A percentile compares a stretch with the other conserved stretches of the same genome.
These are phyloP conservation scores for Ceratocystis destructans DNA, from an alignment of 2,329 filamentous ascomycete genomes.

Conservation along the genomic window DNA sequence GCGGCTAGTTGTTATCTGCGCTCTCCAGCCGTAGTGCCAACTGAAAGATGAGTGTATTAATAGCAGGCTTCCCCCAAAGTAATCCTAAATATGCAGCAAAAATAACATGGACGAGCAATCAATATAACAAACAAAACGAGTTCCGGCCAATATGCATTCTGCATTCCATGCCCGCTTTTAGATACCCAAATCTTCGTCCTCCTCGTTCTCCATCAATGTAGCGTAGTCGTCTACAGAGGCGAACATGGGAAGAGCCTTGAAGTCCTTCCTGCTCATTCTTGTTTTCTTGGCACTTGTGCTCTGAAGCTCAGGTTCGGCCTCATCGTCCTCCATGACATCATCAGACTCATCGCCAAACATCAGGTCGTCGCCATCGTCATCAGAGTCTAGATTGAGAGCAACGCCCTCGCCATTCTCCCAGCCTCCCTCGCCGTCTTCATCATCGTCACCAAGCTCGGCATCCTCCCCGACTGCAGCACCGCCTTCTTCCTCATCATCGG, in stretches of 20 bases:
- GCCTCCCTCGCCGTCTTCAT: constrained; percentile 35
- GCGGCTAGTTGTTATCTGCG: too few species aligned
- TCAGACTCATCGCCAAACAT: constrained; percentile 34
- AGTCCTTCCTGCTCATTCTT: constrained; percentile 60
- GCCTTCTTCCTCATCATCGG: constrained; percentile 37
- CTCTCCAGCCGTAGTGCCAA: neutral
- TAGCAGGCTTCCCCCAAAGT: neutral
- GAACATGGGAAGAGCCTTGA: constrained; percentile 84
- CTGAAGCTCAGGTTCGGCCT: constrained; percentile 38
- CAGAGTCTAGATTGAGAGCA: constrained; percentile 18
- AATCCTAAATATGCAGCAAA: neutral
- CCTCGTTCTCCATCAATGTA: constrained; percentile 61
- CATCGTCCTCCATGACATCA: constrained; percentile 44
- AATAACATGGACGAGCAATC: neutral
- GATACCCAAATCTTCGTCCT: constrained; percentile 31
- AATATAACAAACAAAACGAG: constrained; percentile 5
- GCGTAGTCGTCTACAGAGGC: constrained; percentile 91
- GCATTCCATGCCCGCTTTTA: constrained; percentile 8
- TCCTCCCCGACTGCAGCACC: constrained; percentile 36
- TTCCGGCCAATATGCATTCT: neutral
- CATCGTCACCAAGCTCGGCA: constrained; percentile 31
- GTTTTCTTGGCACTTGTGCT: constrained; percentile 27
- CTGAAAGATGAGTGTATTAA: constrained; percentile 12
- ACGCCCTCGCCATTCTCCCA: constrained; percentile 27
- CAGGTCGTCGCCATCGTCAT: constrained; percentile 23